Percentiles rank a stretch among this genome's conserved stretches.
Evolutionary conservation across 176 grass and related monocot species (phyloP).

Genomic region (Canna indica): DNA sequence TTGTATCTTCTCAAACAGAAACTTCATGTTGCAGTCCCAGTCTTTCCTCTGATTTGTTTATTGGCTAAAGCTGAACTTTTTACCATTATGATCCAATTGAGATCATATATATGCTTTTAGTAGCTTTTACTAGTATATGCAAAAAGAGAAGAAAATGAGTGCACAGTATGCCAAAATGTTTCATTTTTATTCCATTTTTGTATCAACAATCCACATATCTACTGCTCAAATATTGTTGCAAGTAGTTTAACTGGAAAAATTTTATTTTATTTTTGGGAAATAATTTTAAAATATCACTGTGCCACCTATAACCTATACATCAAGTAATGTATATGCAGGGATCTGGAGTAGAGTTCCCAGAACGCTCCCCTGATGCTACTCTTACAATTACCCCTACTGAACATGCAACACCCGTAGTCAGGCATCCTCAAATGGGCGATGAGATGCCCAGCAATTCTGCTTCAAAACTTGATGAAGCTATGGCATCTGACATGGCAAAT

Average conservation of each 20-base stretch:
- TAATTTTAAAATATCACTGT: background rate
- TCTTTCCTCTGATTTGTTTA: background rate
- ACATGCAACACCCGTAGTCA: slow-evolving; percentile 24
- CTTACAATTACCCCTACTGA: slow-evolving; percentile 43
- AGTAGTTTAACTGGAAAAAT: too few relatives aligned
- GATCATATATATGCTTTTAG: too few relatives aligned
- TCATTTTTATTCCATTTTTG: background rate
- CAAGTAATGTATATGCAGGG: slow-evolving; percentile 30
- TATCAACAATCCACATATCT: background rate
- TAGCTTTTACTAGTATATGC: background rate
- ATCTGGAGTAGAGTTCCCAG: slow-evolving; percentile 63
- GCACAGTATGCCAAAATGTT: background rate
- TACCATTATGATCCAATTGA: background rate
- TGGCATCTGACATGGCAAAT: slow-evolving; percentile 46
- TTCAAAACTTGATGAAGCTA: slow-evolving; percentile 56
- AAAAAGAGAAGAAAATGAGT: background rate
- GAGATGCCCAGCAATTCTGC: slow-evolving; percentile 50
- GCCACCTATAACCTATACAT: background rate
- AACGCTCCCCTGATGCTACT: slow-evolving; percentile 39
- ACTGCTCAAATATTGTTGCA: background rate
- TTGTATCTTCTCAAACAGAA: background rate
- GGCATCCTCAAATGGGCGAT: slow-evolving; percentile 22
- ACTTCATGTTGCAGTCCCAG: background rate
- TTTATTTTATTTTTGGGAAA: slow-evolving; percentile 3
- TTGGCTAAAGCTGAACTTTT: background rate